A percentile compares a stretch with the other conserved stretches of the same genome.
phyloP scores from a whole-genome alignment of 805 yeast species.

The Candida ipomoeae region DNA sequence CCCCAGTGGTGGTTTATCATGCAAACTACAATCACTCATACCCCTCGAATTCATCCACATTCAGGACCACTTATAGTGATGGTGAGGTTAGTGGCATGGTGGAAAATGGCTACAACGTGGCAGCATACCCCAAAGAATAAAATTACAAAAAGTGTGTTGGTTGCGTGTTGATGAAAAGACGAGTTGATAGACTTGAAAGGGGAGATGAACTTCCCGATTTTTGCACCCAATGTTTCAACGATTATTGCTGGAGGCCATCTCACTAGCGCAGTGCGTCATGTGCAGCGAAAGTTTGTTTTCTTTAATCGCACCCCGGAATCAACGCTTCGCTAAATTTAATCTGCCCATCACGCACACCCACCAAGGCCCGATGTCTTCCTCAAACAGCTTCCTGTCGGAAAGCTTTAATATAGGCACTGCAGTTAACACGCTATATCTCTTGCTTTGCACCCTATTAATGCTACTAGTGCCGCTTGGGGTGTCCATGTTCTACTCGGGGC shows the following conservation, averaged over 20 bases:
- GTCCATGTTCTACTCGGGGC: constrained; percentile 39
- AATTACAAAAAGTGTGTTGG: constrained; percentile 48
- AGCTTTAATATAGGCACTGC: constrained; percentile 9
- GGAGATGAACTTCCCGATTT: background rate
- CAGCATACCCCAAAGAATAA: constrained; percentile 40
- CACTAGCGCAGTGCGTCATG: background rate
- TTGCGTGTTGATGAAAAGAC: constrained; percentile 53
- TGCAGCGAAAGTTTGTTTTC: background rate
- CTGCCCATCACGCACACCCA: background rate
- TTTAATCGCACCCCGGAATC: constrained; percentile 5
- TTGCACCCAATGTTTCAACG: constrained; percentile 9
- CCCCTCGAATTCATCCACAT: constrained; percentile 55
- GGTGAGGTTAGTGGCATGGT: constrained; percentile 44
- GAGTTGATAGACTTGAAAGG: background rate
- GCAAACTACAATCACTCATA: constrained; percentile 43
- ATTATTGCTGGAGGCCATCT: constrained; percentile 10
- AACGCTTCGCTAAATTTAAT: background rate
- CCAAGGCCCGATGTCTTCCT: background rate
- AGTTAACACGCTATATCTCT: constrained; percentile 31
- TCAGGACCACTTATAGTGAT: constrained; percentile 47
- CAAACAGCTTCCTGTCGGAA: background rate
- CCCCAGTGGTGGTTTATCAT: constrained; percentile 53
- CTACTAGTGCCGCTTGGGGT: constrained; percentile 34
- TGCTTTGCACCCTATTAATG: constrained; percentile 31
- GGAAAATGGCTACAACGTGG: constrained; percentile 49